Percentiles rank a stretch among this genome's conserved stretches.
Evolutionary conservation across 2,329 filamentous ascomycete genomes (phyloP).

Genomic region (Chaetomiaceae sp.): DNA sequence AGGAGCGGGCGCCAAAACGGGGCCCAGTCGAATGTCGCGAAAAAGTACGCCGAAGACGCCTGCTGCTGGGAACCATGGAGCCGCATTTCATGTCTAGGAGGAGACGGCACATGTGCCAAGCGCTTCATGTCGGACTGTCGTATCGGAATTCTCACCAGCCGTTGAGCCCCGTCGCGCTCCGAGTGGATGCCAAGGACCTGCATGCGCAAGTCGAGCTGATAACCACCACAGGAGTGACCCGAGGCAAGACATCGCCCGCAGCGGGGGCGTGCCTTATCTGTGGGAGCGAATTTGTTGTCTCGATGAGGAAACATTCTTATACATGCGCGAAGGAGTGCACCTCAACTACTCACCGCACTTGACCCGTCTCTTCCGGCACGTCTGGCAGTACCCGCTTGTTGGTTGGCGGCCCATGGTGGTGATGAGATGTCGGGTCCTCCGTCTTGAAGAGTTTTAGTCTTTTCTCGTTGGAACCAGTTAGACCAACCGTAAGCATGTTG

Average conservation of each 20-base stretch:
- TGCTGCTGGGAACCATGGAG: neutral
- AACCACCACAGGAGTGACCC: conserved; percentile 4
- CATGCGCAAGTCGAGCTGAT: conserved; percentile 1
- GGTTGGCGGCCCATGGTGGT: conserved; percentile 7
- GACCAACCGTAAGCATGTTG: too few species aligned
- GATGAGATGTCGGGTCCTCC: too few species aligned
- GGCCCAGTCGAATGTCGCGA: neutral
- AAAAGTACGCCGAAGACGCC: neutral
- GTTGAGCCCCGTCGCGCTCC: neutral
- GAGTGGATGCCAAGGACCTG: neutral
- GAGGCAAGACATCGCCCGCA: conserved; percentile 1
- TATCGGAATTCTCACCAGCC: neutral
- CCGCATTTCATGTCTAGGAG: neutral
- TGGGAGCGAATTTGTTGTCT: neutral
- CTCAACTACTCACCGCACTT: conserved; percentile 1
- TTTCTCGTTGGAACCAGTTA: too few species aligned
- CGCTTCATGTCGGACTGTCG: neutral
- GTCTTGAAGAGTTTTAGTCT: too few species aligned
- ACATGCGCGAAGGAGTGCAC: neutral
- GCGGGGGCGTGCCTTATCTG: neutral
- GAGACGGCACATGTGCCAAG: neutral
- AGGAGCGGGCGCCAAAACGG: conserved; percentile 2
- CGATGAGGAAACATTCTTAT: neutral
- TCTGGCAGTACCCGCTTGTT: conserved; percentile 6
- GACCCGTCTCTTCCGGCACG: conserved; percentile 5